Evolutionary conservation across 306 rosid genomes (phyloP), one percentile per base, ranked within the genome.

Genomic region (Trichosanthes truncata): DNA sequence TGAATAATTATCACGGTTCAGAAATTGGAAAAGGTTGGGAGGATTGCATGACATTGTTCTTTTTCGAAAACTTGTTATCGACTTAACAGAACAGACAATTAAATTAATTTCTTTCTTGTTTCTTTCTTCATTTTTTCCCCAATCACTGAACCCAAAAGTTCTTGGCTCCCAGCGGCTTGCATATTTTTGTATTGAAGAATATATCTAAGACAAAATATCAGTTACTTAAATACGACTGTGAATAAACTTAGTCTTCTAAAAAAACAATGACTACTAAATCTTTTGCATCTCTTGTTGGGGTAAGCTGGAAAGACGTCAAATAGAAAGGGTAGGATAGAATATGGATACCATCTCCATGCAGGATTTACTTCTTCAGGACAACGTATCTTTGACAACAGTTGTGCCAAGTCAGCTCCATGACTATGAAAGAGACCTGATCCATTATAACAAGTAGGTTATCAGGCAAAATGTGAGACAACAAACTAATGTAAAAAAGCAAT

Each of bases 361-460:
- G 95, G 91, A 86, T 87, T 89, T 52, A 89, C 97, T 90, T 95
- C 97, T 31, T 88, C 87, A 78, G 97, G 97, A 78, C 86, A 90
- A 46, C 79, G 87, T 68, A 95, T 80, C 84, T 84, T 91, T 48
- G 80, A 84, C 84, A 88, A 82, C 5, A 83, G 83, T 41, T 90
- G 87, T 65, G 86, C 82, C 80, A 91, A 81, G n/a, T 84, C 78
- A 56, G 84, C 55, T 74, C 31, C 43, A 57, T 86, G 62, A 60
- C 59, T 80, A 68, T 68, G 81, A 81, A 84, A 77, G 80, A 81
- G 76, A 67, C 84, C 97, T 81, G 84, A 61, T 83, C 60, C 76
- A 73, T 76, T 43, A 45, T 25, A 12, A 72, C 45, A 72, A 43
- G 9, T 3, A 43, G 38, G 12, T 45, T 21, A 72, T 72, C 77